Evolutionary conservation across 2,329 filamentous ascomycete species (phyloP).

Genomic region (Fusarium sp.): DNA sequence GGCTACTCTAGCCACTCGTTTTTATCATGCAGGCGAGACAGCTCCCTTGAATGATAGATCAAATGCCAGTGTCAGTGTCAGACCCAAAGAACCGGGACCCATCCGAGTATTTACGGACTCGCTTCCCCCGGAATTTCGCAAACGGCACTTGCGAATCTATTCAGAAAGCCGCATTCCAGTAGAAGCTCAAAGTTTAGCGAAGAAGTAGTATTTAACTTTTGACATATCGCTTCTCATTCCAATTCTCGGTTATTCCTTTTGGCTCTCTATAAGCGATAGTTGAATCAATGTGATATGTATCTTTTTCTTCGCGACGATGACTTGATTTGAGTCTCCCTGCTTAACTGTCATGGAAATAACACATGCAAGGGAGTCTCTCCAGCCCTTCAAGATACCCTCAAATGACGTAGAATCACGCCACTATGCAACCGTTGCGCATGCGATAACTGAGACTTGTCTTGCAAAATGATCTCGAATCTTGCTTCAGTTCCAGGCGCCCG

Average conservation of each 20-base stretch:
- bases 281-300: neutral
- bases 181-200: neutral
- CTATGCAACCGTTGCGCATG: conserved; percentile 1
- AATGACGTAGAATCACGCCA: conserved; percentile 6
- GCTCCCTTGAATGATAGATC: conserved; percentile 9
- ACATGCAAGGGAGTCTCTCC: conserved; percentile 19
- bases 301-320: neutral
- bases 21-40: neutral
- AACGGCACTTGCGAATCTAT: conserved; percentile 13
- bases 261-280: no score
- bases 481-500: conserved; percentile 18
- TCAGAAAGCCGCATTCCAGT: conserved; percentile 22
- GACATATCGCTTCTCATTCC: conserved; percentile 3
- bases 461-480: neutral
- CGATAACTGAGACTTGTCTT: conserved; percentile 9
- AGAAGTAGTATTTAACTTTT: neutral
- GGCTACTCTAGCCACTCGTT: no score
- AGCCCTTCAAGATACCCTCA: neutral
- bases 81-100: conserved; percentile 20
- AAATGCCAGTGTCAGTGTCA: conserved; percentile 8
- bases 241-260: neutral
- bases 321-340: conserved; percentile 21
- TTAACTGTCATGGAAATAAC: conserved; percentile 1
- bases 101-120: neutral
- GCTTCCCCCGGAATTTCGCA: conserved; percentile 11